Conservation (phyloP, 2,329 filamentous ascomycete species). For the Scedosporium aurantiacum region DNA sequence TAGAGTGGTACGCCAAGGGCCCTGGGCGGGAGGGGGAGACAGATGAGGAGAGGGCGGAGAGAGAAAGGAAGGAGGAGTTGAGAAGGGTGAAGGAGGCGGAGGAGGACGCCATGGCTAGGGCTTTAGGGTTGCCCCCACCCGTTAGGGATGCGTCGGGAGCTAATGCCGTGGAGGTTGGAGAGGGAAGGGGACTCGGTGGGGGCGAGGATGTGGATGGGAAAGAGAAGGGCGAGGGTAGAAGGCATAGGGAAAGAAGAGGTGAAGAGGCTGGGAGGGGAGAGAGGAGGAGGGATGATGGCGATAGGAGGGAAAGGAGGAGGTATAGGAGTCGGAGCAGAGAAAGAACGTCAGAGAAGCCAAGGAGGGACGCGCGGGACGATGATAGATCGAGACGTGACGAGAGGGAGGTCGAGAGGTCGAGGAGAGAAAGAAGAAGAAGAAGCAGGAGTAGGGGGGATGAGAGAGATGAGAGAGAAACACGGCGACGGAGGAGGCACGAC, state of each 20-base stretch:
- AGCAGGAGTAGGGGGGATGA: constrained; percentile 4
- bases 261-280: constrained; percentile 13
- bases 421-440: constrained; percentile 13
- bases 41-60: constrained; percentile 44
- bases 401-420: constrained; percentile 6
- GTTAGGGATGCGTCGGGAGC: constrained; percentile 45
- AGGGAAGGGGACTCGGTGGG: constrained; percentile 23
- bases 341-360: constrained; percentile 13
- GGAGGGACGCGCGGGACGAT: constrained; percentile 5
- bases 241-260: constrained; percentile 11
- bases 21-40: constrained; percentile 37
- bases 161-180: constrained; percentile 57
- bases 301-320: constrained; percentile 12
- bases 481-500: constrained; percentile 13
- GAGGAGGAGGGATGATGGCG: constrained; percentile 9
- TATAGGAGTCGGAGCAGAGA: constrained; percentile 25
- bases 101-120: constrained; percentile 77
- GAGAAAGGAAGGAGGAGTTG: constrained; percentile 65
- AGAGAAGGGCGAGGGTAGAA: constrained; percentile 13
- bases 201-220: constrained; percentile 12
- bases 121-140: constrained; percentile 67
- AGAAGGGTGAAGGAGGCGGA: constrained; percentile 80
- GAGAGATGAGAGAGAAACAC: neutral
- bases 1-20: constrained; percentile 55
- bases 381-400: constrained; percentile 10